Percentiles rank a stretch among this genome's conserved stretches.
phyloP scores from a whole-genome alignment of 192 early-diverging fungal species.

The Coemansia sp. region DNA sequence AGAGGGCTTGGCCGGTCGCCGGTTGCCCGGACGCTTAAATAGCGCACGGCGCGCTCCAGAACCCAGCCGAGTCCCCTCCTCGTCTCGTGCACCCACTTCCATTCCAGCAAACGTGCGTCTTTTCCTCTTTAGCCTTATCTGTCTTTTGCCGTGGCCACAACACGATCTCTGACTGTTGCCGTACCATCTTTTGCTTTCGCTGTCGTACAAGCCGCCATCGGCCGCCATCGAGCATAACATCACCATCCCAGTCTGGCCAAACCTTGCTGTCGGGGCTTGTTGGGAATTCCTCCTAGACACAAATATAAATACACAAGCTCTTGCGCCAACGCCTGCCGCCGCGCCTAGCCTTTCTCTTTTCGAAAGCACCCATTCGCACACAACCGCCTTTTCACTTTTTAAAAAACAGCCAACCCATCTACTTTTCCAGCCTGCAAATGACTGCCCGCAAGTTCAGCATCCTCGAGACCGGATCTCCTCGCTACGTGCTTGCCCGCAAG shows the following conservation, averaged over 20 bases:
- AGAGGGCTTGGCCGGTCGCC: neutral
- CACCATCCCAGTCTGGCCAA: too few species aligned
- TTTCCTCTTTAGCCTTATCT: neutral
- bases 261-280: too few species aligned
- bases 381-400: too few species aligned
- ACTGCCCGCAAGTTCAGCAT: slow-evolving; percentile 51
- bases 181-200: too few species aligned
- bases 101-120: neutral
- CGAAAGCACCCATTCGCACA: neutral
- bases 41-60: neutral
- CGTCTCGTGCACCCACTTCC: neutral
- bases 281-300: neutral
- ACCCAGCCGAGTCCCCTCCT: neutral
- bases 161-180: neutral
- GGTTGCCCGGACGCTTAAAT: neutral
- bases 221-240: too few species aligned
- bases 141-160: neutral
- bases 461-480: slow-evolving; percentile 47
- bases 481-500: slow-evolving; percentile 52
- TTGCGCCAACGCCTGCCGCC: neutral
- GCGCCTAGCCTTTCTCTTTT: neutral
- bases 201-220: neutral
- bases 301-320: neutral
- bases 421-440: neutral
- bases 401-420: neutral